These are phyloP conservation scores for Kazachstania psychrophila DNA, from an alignment of 805 yeast genomes.

Conservation along the genomic window DNA sequence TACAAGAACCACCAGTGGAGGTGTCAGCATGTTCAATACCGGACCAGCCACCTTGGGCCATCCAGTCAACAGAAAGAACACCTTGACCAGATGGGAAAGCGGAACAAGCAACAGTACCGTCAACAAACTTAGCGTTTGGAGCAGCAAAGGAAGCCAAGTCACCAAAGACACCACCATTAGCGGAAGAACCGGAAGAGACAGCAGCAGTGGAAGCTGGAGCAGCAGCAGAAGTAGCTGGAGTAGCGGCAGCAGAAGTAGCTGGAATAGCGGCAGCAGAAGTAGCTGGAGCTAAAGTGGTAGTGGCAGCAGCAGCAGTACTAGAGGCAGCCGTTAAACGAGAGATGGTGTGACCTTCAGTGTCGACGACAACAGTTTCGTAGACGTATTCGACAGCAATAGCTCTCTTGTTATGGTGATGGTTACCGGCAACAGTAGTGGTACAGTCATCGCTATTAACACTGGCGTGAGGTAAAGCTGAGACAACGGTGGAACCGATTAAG, in stretches of 20 bases:
- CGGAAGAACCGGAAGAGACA: conserved; percentile 28
- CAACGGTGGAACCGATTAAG: conserved; percentile 22
- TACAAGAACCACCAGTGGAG: conserved; percentile 59
- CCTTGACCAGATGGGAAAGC: conserved; percentile 70
- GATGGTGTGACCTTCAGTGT: conserved; percentile 51
- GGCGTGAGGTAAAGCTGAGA: conserved; percentile 36
- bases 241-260: conserved; percentile 18
- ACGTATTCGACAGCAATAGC: conserved; percentile 44
- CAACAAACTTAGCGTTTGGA: conserved; percentile 55
- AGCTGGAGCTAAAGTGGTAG: conserved; percentile 17
- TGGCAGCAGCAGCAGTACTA: conserved; percentile 18
- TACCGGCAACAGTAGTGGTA: conserved; percentile 23
- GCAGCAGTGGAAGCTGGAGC: conserved; percentile 22
- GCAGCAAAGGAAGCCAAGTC: conserved; percentile 48
- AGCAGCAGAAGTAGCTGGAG: conserved; percentile 21
- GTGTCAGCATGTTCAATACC: conserved; percentile 35
- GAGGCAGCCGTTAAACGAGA: conserved; percentile 15
- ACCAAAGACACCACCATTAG: conserved; percentile 39
- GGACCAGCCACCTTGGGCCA: conserved; percentile 45
- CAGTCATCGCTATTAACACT: conserved; percentile 15
- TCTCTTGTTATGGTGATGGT: conserved; percentile 45
- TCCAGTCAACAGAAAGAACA: conserved; percentile 53
- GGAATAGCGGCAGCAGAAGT: conserved; percentile 13
- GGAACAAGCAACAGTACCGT: conserved; percentile 61
- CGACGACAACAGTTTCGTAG: conserved; percentile 47